These are phyloP conservation scores for Leptomonas pyrrhocoris DNA, from an alignment of 208 protist species.

Conservation along the genomic window DNA sequence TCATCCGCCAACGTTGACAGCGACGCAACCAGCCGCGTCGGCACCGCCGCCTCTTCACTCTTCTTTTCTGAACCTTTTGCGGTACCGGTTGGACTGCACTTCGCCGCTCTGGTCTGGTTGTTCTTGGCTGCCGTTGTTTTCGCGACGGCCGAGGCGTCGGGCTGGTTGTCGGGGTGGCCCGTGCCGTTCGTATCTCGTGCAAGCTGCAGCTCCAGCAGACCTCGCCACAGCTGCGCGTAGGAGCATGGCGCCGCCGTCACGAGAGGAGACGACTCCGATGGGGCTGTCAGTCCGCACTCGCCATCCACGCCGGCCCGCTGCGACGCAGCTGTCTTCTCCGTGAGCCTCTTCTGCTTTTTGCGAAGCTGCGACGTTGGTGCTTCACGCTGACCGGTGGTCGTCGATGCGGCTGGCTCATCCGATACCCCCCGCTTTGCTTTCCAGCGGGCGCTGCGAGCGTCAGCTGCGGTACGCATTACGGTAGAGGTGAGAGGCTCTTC, in stretches of 20 bases:
- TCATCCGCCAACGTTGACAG: conserved; percentile 3
- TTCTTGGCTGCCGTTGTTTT: background rate
- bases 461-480: too few relatives aligned
- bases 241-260: conserved; percentile 7
- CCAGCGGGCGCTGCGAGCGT: too few relatives aligned
- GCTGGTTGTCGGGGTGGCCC: background rate
- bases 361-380: too few relatives aligned
- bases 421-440: too few relatives aligned
- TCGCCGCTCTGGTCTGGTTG: background rate
- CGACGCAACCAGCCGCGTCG: background rate
- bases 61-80: background rate
- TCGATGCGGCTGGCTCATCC: too few relatives aligned
- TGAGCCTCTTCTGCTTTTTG: too few relatives aligned
- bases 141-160: background rate
- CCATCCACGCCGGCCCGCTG: too few relatives aligned
- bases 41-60: background rate
- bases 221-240: conserved; percentile 14
- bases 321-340: background rate
- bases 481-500: too few relatives aligned
- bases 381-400: too few relatives aligned
- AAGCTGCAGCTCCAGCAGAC: conserved; percentile 5
- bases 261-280: background rate
- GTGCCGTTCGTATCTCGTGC: too few relatives aligned
- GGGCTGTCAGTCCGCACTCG: background rate
- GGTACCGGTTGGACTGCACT: background rate